Evolutionary conservation across 306 rosid species (phyloP).

Genomic region (Sicyos baderoa): DNA sequence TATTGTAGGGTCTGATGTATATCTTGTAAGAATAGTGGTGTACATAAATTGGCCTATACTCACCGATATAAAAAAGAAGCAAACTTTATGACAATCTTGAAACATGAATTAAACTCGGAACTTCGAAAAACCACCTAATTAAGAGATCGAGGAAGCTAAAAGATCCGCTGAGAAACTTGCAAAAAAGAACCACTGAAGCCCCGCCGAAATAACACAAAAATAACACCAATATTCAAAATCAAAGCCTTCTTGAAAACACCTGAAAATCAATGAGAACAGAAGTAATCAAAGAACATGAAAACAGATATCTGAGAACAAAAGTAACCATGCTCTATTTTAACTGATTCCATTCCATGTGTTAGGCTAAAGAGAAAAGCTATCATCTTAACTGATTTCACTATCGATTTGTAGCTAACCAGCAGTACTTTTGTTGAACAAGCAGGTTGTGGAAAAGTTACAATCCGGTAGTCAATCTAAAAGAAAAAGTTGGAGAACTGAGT

Average conservation of each 20-base stretch:
- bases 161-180: background rate
- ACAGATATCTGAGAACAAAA: background rate
- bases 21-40: no score
- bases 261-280: background rate
- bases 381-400: background rate
- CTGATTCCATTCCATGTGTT: no score
- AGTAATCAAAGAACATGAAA: background rate
- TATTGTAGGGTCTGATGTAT: no score
- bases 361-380: no score
- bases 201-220: background rate
- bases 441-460: slow-evolving; percentile 81
- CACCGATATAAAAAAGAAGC: no score
- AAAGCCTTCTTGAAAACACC: background rate
- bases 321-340: background rate
- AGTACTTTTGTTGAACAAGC: slow-evolving; percentile 22
- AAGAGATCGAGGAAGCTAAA: background rate
- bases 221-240: background rate
- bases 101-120: background rate
- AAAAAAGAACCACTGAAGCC: no score
- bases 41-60: no score
- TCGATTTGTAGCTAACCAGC: background rate
- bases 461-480: slow-evolving; percentile 64
- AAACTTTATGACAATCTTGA: background rate
- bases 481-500: slow-evolving; percentile 63
- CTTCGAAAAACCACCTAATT: background rate